These are phyloP conservation scores for Sclerotinia trifoliorum DNA, from an alignment of 2,329 filamentous ascomycete species.

Conservation along the genomic window DNA sequence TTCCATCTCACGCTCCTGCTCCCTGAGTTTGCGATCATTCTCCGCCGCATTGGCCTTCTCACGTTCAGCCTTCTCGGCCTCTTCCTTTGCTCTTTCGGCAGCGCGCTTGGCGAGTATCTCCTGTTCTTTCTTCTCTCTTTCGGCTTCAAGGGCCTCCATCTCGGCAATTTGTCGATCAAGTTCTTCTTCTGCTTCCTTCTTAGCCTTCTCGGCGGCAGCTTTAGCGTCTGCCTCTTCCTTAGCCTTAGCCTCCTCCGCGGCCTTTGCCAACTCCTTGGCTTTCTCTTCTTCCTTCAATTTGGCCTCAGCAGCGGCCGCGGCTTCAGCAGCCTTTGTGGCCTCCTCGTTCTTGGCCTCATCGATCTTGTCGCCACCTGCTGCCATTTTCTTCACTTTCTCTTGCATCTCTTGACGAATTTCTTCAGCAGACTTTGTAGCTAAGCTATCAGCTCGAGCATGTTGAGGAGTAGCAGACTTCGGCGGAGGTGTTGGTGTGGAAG, in stretches of 20 bases:
- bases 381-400: slow-evolving; percentile 45
- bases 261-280: slow-evolving; percentile 36
- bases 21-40: slow-evolving; percentile 65
- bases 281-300: slow-evolving; percentile 42
- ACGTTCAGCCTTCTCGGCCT: slow-evolving; percentile 47
- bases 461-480: slow-evolving; percentile 68
- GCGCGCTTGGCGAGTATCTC: slow-evolving; percentile 40
- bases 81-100: slow-evolving; percentile 42
- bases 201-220: slow-evolving; percentile 39
- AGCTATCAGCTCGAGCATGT: slow-evolving; percentile 71
- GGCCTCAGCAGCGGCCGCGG: slow-evolving; percentile 35
- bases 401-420: slow-evolving; percentile 83
- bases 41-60: slow-evolving; percentile 52
- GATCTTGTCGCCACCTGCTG: slow-evolving; percentile 40
- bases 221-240: slow-evolving; percentile 40
- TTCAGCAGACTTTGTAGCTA: slow-evolving; percentile 68
- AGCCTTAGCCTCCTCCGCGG: slow-evolving; percentile 41
- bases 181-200: slow-evolving; percentile 53
- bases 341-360: slow-evolving; percentile 40
- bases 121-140: slow-evolving; percentile 38
- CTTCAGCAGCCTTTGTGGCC: slow-evolving; percentile 40
- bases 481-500: slow-evolving; percentile 70
- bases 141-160: slow-evolving; percentile 47
- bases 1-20: slow-evolving; percentile 71
- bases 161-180: slow-evolving; percentile 60